Base-by-base conservation (phyloP, 306 rosid species). In the Quercus bicolor region DNA sequence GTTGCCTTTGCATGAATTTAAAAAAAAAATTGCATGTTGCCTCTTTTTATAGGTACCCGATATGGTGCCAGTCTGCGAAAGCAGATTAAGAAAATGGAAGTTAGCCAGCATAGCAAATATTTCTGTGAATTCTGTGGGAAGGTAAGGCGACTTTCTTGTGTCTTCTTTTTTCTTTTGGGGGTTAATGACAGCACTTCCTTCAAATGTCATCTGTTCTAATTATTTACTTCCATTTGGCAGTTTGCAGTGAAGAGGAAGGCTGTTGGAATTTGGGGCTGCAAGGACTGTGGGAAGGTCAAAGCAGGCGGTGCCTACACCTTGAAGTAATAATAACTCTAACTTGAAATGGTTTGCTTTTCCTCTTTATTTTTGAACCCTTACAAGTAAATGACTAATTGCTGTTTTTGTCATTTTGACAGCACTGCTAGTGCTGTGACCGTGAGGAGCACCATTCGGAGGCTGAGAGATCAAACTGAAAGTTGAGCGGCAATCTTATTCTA, bases 11-110 rank as follows among this genome's bases (percentile, higher is more conserved):
- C 37, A 13, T 7, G 10, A 4, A 2, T 2, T 0, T 13, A 24
- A 24, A 24, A 24, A 24, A 24, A 24, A 28, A 33, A 66, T 34
- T 31, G 26, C 52, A 1, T 19, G 24, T 29, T 11, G 3, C 68
- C 57, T 11, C 53, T 76, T 62, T 3, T 77, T 40, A 19, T 70
- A 93, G 98, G 95, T 71, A 93, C 98, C 84, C 88, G 97, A 0
- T 94, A 94, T 53, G 98, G 98, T 61, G 98, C 97, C 18, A 90
- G 94, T 94, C 83, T 91, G 85, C 87, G 97, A 1, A 94, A 94
- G 89, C 98, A 91, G 92, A 94, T 94, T 65, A 94, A 94, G 86
- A 94, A 94, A 83, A 94, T 94, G 97, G 98, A 94, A 83, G 96
- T 94, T 9, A 94, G 97, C 81, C 97, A 94, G 64, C 96, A 94